A percentile compares a stretch with the other conserved stretches of the same genome.
phyloP scores from a whole-genome alignment of 495 filamentous ascomycete genomes.

The Podospora sp. region DNA sequence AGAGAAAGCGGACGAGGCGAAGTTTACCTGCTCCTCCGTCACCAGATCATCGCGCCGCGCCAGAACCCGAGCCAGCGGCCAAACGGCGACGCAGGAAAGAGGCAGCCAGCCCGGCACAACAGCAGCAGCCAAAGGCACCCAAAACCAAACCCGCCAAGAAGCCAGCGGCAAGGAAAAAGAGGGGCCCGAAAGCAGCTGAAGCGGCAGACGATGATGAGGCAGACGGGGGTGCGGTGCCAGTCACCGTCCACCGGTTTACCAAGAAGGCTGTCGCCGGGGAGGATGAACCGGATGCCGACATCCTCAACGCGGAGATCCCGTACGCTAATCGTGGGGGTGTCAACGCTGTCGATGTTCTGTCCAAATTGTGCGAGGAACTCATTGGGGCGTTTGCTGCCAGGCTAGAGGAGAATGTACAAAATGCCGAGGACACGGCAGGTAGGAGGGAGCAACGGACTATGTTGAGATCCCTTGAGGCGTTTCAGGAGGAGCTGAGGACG shows the following conservation, averaged over 20 bases:
- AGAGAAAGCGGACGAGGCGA: slow-evolving; percentile 42
- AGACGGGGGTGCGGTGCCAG: slow-evolving; percentile 37
- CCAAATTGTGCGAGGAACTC: slow-evolving; percentile 70
- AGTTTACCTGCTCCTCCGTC: slow-evolving; percentile 34
- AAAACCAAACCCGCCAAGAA: slow-evolving; percentile 29
- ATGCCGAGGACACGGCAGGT: slow-evolving; percentile 43
- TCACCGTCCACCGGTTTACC: slow-evolving; percentile 52
- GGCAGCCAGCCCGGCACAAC: slow-evolving; percentile 38
- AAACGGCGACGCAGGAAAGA: slow-evolving; percentile 41
- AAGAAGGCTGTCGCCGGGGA: slow-evolving; percentile 30
- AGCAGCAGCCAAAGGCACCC: slow-evolving; percentile 37
- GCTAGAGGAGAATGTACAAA: slow-evolving; percentile 41
- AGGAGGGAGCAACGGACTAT: slow-evolving; percentile 62
- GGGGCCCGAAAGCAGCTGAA: slow-evolving; percentile 13
- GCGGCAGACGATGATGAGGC: slow-evolving; percentile 27
- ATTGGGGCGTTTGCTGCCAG: slow-evolving; percentile 55
- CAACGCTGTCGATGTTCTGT: slow-evolving; percentile 69
- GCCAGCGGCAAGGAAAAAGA: slow-evolving; percentile 26
- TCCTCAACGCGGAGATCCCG: slow-evolving; percentile 50
- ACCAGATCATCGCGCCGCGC: slow-evolving; percentile 33
- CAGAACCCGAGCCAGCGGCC: slow-evolving; percentile 21
- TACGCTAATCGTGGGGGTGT: slow-evolving; percentile 63
- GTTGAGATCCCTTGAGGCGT: slow-evolving; percentile 66
- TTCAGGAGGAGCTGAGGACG: slow-evolving; percentile 66
- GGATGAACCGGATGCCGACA: slow-evolving; percentile 44